These are phyloP conservation scores for Paxillus ammoniavirescens DNA, from an alignment of 768 basidiomycete genomes.

Conservation along the genomic window DNA sequence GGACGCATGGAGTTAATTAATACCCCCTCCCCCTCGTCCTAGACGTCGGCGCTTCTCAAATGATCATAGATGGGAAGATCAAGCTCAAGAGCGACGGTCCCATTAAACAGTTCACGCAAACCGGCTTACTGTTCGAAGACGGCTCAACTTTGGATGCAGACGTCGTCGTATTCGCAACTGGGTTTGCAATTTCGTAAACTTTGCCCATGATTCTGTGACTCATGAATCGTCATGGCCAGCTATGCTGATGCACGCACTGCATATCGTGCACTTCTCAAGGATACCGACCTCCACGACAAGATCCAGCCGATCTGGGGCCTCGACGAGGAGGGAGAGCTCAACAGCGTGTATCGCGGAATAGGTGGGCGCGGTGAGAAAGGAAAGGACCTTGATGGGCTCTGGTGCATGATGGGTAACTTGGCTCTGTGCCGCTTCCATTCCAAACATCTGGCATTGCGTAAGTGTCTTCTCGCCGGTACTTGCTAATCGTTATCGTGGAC, in stretches of 20 bases:
- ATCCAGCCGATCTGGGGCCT: slow-evolving; percentile 30
- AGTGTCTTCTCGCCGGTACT: slow-evolving; percentile 26
- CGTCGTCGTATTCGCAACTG: slow-evolving; percentile 30
- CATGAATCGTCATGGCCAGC: slow-evolving; percentile 1
- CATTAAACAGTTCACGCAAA: slow-evolving; percentile 34
- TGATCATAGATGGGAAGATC: slow-evolving; percentile 47
- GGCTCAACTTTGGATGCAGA: slow-evolving; percentile 45
- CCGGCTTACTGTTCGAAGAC: slow-evolving; percentile 23
- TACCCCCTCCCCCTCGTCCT: neutral
- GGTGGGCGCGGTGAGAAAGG: slow-evolving; percentile 35
- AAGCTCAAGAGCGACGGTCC: slow-evolving; percentile 35
- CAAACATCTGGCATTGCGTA: slow-evolving; percentile 63
- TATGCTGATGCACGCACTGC: slow-evolving; percentile 17
- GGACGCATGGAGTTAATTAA: neutral
- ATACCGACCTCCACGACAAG: slow-evolving; percentile 14
- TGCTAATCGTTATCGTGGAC: neutral
- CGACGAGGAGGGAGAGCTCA: slow-evolving; percentile 31
- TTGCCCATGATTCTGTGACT: neutral
- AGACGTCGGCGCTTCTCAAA: slow-evolving; percentile 42
- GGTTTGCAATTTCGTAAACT: slow-evolving; percentile 18
- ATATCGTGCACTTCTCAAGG: slow-evolving; percentile 20
- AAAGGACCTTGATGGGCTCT: slow-evolving; percentile 33
- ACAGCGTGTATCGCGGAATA: slow-evolving; percentile 40
- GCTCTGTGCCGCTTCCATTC: slow-evolving; percentile 66
- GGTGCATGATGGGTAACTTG: slow-evolving; percentile 64